Conservation (phyloP, 345 rosid genomes). For the Pseudoturritis turrita region DNA sequence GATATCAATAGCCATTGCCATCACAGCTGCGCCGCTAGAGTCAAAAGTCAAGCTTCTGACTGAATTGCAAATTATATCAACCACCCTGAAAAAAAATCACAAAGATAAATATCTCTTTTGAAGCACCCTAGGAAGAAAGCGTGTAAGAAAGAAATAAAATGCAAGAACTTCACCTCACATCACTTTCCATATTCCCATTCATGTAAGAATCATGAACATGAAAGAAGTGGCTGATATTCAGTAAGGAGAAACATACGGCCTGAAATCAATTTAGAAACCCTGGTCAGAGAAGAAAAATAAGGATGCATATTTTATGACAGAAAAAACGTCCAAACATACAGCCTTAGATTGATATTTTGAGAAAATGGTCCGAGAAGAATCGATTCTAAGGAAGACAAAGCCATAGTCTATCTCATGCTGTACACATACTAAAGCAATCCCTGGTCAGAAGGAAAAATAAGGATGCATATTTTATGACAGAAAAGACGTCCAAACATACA, state of each 20-base stretch:
- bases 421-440: neutral
- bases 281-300: conserved; percentile 15
- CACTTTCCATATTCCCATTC: conserved; percentile 45
- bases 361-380: neutral
- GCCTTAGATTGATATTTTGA: conserved; percentile 5
- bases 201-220: conserved; percentile 39
- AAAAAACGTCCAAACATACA: conserved; percentile 14
- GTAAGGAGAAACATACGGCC: conserved; percentile 70
- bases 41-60: conserved; percentile 52
- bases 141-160: neutral
- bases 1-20: conserved; percentile 71
- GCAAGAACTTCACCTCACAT: conserved; percentile 51
- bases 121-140: neutral
- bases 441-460: neutral
- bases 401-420: neutral
- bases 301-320: neutral
- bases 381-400: neutral
- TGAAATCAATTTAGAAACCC: conserved; percentile 25
- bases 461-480: neutral
- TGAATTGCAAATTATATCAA: conserved; percentile 64
- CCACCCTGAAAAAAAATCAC: conserved; percentile 54
- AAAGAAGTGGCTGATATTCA: conserved; percentile 53
- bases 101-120: conserved; percentile 10
- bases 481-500: conserved; percentile 12
- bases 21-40: conserved; percentile 53